phyloP scores from a whole-genome alignment of 352 stramenopile genomes.

The Saprolegnia parasitica region DNA sequence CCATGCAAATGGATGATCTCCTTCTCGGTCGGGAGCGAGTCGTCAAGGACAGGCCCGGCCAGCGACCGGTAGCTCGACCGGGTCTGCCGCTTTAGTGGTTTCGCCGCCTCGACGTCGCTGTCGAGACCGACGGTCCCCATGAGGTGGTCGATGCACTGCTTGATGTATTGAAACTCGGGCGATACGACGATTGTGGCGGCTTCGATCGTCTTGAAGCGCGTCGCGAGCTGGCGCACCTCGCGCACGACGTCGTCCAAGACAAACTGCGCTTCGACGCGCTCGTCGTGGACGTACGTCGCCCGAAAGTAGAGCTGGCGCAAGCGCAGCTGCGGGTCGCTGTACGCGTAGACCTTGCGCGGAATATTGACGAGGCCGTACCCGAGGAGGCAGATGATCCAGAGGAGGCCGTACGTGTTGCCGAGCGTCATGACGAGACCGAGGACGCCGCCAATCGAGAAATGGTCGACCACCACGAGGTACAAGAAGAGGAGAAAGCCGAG shows the following conservation, averaged over 20 bases:
- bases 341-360: conserved; percentile 47
- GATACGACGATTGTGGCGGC: conserved; percentile 59
- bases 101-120: background rate
- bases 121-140: conserved; percentile 35
- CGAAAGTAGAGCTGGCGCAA: conserved; percentile 48
- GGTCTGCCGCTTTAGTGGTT: background rate
- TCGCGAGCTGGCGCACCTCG: conserved; percentile 38
- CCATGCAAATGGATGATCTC: conserved; percentile 54
- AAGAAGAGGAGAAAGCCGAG: conserved; percentile 33
- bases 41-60: background rate
- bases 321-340: conserved; percentile 36
- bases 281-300: conserved; percentile 54
- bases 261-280: conserved; percentile 61
- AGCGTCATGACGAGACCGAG: conserved; percentile 52
- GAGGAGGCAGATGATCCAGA: conserved; percentile 55
- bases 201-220: conserved; percentile 51
- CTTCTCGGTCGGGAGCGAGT: conserved; percentile 36
- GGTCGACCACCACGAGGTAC: conserved; percentile 57
- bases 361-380: conserved; percentile 61
- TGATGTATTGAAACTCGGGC: conserved; percentile 58
- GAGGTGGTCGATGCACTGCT: conserved; percentile 43
- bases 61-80: background rate
- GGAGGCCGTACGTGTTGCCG: conserved; percentile 62
- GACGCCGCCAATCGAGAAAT: conserved; percentile 48
- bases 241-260: conserved; percentile 49